Percentiles rank a stretch among this genome's conserved stretches.
Evolutionary conservation across 768 basidiomycete genomes (phyloP).

Genomic region (Auriculariales sp.): DNA sequence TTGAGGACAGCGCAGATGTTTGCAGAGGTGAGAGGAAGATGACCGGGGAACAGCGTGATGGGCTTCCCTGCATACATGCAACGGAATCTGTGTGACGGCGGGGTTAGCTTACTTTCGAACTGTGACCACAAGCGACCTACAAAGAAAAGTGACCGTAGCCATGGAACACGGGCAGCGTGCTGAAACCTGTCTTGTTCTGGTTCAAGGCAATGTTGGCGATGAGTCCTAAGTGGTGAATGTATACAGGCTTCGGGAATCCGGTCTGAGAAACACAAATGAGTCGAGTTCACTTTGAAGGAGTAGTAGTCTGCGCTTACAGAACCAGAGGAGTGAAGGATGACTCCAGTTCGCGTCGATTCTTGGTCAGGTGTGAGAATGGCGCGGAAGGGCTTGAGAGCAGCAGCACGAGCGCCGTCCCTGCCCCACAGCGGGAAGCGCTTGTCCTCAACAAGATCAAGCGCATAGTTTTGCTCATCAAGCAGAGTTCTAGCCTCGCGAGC

Average conservation of each 20-base stretch:
- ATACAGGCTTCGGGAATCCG: constrained; percentile 33
- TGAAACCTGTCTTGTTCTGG: constrained; percentile 22
- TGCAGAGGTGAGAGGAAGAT: constrained; percentile 29
- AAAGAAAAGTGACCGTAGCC: constrained; percentile 22
- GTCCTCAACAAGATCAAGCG: constrained; percentile 16
- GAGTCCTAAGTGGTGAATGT: constrained; percentile 21
- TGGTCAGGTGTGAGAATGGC: constrained; percentile 18
- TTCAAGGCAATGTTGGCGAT: constrained; percentile 22
- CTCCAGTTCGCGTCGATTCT: constrained; percentile 18
- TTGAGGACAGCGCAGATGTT: constrained; percentile 27
- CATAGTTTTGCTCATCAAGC: constrained; percentile 13
- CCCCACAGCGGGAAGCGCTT: constrained; percentile 27
- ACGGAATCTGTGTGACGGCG: constrained; percentile 22
- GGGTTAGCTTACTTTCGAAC: constrained; percentile 5
- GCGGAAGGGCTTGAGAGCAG: constrained; percentile 15
- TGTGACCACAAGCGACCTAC: constrained; percentile 9
- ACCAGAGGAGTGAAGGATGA: constrained; percentile 32
- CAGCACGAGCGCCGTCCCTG: constrained; percentile 18
- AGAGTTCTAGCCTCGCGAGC: constrained; percentile 19
- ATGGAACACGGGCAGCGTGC: constrained; percentile 32
- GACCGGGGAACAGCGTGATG: constrained; percentile 29
- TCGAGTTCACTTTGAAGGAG: too few relatives aligned
- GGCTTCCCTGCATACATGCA: constrained; percentile 27
- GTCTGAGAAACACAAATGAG: too few relatives aligned
- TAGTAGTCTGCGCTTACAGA: constrained; percentile 16